Base-by-base conservation (phyloP, 129 eudicot species). In the Lactuca sativa region DNA sequence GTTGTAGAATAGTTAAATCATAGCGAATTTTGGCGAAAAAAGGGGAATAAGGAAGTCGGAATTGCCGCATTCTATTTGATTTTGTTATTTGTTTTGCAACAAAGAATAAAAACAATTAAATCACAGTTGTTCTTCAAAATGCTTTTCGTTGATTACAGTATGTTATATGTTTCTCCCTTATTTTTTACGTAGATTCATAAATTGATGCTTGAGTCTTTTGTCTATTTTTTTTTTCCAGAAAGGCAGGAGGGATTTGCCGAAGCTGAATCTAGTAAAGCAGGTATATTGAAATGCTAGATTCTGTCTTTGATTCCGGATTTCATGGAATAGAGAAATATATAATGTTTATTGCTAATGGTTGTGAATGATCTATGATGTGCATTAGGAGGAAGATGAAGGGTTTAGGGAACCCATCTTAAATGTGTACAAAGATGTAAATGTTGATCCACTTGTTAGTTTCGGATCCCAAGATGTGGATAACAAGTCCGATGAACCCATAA, bases 361-460 rank as follows among this genome's bases (percentile, higher is more conserved):
- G 7, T 40, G 9, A 7, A 40, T 40, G 9, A 40, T 40, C 6
- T 40, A 6, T 36, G 62, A 3, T 66, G 49, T 71, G 62, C 66
- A 47, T 56, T 70, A 86, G 97, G 91, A 81, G 56, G 87, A 83
- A 51, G 76, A 66, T 76, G 82, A 57, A 73, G 85, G 82, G 8
- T 53, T 87, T 64, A 76, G 78, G 77, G 91, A 78, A 81, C 97
- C 97, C 18, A 54, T 80, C 18, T 72, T 78, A 38, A 56, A 78
- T 54, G 91, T 90, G 75, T 90, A 82, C 79, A 87, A 83, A 85
- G 91, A 85, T 78, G 85, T 74, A 53, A 71, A 61, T 21, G 70
- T 67, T 56, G 73, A 66, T 69, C 70, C 85, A 2, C 25, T 38
- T 33, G 70, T 72, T 56, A 61, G 74, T 54, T 68, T 54, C 32